phyloP scores from a whole-genome alignment of 208 protist species.

The Leishmania amazonensis region DNA sequence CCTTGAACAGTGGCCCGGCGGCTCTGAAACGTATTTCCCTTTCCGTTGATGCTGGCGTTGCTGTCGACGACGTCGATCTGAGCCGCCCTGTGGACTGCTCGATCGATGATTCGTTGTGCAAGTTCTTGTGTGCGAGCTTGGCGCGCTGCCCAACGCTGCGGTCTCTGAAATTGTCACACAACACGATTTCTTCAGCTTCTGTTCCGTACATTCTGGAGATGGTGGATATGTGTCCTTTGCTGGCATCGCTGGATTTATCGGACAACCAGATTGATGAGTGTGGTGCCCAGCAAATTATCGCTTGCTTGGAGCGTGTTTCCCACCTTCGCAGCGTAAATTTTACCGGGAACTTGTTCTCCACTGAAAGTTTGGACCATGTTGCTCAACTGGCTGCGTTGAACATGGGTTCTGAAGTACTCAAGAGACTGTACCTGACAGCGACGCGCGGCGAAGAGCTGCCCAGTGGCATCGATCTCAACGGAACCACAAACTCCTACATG shows the following conservation, averaged over 20 bases:
- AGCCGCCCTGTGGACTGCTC: slow-evolving; percentile 33
- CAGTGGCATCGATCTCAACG: slow-evolving; percentile 72
- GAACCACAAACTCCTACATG: slow-evolving; percentile 34
- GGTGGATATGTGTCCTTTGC: slow-evolving; percentile 47
- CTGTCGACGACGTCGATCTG: slow-evolving; percentile 54
- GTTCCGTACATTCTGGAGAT: slow-evolving; percentile 64
- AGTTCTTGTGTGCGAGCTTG: slow-evolving; percentile 59
- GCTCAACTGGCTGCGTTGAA: slow-evolving; percentile 74
- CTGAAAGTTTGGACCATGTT: slow-evolving; percentile 44
- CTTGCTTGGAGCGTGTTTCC: slow-evolving; percentile 42
- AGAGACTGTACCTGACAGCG: slow-evolving; percentile 54
- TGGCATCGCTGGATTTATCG: slow-evolving; percentile 64
- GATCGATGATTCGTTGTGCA: slow-evolving; percentile 65
- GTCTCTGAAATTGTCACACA: slow-evolving; percentile 62
- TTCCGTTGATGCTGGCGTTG: slow-evolving; percentile 52
- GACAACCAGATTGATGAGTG: slow-evolving; percentile 75
- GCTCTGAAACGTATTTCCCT: slow-evolving; percentile 64
- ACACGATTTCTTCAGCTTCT: slow-evolving; percentile 63
- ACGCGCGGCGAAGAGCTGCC: slow-evolving; percentile 42
- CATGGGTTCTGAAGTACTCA: slow-evolving; percentile 63
- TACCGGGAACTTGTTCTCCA: slow-evolving; percentile 58
- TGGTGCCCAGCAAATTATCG: slow-evolving; percentile 53
- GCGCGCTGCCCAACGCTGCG: slow-evolving; percentile 45
- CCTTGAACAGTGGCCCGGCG: slow-evolving; percentile 67
- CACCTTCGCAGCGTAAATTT: slow-evolving; percentile 50